These are phyloP conservation scores for Mycena indigotica DNA, from an alignment of 768 basidiomycete genomes.

Conservation along the genomic window DNA sequence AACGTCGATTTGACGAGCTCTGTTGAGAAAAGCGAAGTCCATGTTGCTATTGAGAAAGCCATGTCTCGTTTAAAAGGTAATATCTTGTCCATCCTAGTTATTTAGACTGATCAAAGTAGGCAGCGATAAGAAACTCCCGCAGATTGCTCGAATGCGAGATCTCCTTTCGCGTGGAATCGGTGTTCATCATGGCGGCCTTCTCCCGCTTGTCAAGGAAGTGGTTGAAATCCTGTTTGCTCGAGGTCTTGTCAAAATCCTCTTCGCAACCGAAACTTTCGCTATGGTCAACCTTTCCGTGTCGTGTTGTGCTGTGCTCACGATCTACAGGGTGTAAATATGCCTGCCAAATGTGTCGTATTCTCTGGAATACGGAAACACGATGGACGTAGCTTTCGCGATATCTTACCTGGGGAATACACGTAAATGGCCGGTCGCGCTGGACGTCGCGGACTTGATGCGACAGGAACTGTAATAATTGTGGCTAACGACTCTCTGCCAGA, in stretches of 20 bases:
- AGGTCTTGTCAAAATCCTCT: slow-evolving; percentile 93
- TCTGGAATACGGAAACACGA: slow-evolving; percentile 95
- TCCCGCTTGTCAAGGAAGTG: slow-evolving; percentile 98
- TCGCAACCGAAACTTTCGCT: slow-evolving; percentile 98
- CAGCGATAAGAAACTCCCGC: slow-evolving; percentile 89
- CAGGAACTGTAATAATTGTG: slow-evolving; percentile 93
- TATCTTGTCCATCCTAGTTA: slow-evolving; percentile 4
- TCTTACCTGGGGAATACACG: slow-evolving; percentile 91
- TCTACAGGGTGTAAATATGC: slow-evolving; percentile 96
- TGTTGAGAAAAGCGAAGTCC: slow-evolving; percentile 95
- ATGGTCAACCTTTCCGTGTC: slow-evolving; percentile 64
- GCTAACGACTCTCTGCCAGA: slow-evolving; percentile 85
- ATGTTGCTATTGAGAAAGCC: slow-evolving; percentile 91
- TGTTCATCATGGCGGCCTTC: slow-evolving; percentile 93
- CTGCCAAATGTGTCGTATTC: slow-evolving; percentile 95
- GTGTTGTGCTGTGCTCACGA: background rate
- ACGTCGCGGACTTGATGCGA: slow-evolving; percentile 90
- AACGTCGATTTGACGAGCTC: slow-evolving; percentile 87
- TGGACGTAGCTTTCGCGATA: slow-evolving; percentile 87
- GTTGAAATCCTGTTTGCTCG: slow-evolving; percentile 96
- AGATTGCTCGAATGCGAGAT: slow-evolving; percentile 88
- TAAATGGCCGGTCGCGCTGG: slow-evolving; percentile 99
- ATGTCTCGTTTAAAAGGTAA: slow-evolving; percentile 87
- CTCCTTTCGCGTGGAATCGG: slow-evolving; percentile 92
- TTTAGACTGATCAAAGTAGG: slow-evolving; percentile 47